A percentile compares a stretch with the other conserved stretches of the same genome.
Evolutionary conservation across 106 monocot genomes (phyloP).

Genomic region (Ottelia alismoides): DNA sequence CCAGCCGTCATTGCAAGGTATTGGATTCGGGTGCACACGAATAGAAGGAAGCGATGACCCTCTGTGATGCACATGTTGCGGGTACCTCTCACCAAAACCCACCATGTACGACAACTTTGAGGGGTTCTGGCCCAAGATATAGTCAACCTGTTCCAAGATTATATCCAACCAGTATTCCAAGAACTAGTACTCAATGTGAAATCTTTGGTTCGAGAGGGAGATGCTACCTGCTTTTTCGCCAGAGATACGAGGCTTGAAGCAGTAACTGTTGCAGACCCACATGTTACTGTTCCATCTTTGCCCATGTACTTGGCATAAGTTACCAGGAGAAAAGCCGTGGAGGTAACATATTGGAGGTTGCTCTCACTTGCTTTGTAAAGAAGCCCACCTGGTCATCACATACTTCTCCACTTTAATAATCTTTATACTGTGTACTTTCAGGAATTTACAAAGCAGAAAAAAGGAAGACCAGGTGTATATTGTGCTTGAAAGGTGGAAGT

Average conservation of each 20-base stretch:
- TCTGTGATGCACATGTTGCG: slow-evolving; percentile 50
- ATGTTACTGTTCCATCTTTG: slow-evolving; percentile 20
- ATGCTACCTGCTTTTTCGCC: slow-evolving; percentile 58
- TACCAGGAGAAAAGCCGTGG: slow-evolving; percentile 70
- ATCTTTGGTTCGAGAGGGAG: background rate
- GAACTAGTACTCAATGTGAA: background rate
- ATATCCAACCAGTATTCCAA: background rate
- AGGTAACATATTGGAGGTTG: slow-evolving; percentile 88
- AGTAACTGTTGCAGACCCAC: slow-evolving; percentile 27
- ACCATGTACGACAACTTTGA: slow-evolving; percentile 64
- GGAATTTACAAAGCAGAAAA: too few species aligned
- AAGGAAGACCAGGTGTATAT: slow-evolving; percentile 65
- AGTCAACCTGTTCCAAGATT: slow-evolving; percentile 11
- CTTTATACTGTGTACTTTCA: too few species aligned
- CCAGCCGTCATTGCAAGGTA: slow-evolving; percentile 53
- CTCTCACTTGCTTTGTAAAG: slow-evolving; percentile 51
- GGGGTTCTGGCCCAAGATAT: slow-evolving; percentile 57
- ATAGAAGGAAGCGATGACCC: slow-evolving; percentile 57
- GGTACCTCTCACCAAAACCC: slow-evolving; percentile 44
- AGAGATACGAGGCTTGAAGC: slow-evolving; percentile 36
- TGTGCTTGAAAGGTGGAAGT: slow-evolving; percentile 48
- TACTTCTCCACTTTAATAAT: background rate
- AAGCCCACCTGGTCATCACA: slow-evolving; percentile 41
- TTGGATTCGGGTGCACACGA: slow-evolving; percentile 19
- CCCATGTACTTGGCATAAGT: slow-evolving; percentile 71